Evolutionary conservation across 129 eudicot genomes (phyloP).

Genomic region (Arctium minus): DNA sequence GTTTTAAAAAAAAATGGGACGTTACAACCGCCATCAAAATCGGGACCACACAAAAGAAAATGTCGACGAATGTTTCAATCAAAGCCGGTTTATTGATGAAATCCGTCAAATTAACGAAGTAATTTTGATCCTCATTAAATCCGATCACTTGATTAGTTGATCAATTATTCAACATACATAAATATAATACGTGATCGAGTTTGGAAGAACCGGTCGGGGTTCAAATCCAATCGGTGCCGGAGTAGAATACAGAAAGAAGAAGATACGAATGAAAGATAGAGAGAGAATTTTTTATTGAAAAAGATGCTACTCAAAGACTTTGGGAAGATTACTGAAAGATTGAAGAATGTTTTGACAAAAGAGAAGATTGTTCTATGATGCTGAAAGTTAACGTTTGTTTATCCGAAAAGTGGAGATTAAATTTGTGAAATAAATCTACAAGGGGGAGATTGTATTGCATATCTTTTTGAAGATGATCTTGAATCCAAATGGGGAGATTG

Average conservation of each 20-base stretch:
- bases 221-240: conserved; percentile 16
- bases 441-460: no score
- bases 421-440: no score
- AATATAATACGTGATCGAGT: conserved; percentile 1
- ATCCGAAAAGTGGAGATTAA: no score
- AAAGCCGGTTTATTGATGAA: conserved; percentile 52
- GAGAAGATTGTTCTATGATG: no score
- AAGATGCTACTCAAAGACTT: no score
- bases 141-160: conserved; percentile 6
- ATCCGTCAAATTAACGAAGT: conserved; percentile 33
- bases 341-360: no score
- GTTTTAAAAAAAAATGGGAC: no score
- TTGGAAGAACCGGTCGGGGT: not conserved
- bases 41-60: conserved; percentile 76
- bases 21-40: conserved; percentile 89
- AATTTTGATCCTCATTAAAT: conserved; percentile 38
- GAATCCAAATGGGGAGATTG: no score
- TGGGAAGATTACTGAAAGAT: no score
- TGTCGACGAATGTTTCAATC: conserved; percentile 84
- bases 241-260: not conserved
- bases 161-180: not conserved
- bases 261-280: not conserved
- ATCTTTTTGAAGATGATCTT: no score
- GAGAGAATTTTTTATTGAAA: not conserved
- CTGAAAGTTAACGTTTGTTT: no score